A percentile compares a stretch with the other conserved stretches of the same genome.
phyloP scores from a whole-genome alignment of 1,284 basidiomycete genomes.

The Ganoderma meredithae region DNA sequence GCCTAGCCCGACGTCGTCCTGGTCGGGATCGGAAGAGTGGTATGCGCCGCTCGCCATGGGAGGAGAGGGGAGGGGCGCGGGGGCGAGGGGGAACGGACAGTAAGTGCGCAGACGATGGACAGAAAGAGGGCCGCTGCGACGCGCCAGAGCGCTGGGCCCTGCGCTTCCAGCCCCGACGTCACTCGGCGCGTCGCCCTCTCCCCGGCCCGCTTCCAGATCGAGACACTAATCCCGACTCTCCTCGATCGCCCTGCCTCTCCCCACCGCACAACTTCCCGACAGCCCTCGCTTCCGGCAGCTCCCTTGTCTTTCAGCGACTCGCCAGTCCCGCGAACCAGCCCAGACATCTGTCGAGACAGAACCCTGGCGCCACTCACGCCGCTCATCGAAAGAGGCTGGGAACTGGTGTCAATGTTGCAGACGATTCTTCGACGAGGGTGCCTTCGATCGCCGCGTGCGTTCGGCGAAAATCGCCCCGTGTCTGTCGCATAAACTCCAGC shows the following conservation, averaged over 20 bases:
- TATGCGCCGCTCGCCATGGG: slow-evolving; percentile 40
- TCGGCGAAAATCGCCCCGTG: not conserved
- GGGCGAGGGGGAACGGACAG: slow-evolving; percentile 14
- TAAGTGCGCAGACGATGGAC: slow-evolving; percentile 28
- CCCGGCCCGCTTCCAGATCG: not conserved
- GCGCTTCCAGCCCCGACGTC: slow-evolving; percentile 22
- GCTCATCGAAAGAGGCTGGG: not conserved
- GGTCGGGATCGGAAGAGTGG: slow-evolving; percentile 32
- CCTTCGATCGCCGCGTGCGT: slow-evolving; percentile 6
- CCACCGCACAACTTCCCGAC: not conserved
- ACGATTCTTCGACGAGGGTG: slow-evolving; percentile 1
- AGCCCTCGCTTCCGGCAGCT: not conserved
- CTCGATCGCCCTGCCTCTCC: not conserved
- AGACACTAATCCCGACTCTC: not conserved
- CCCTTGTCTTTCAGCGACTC: not conserved
- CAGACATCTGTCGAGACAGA: not conserved
- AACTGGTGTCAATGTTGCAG: not conserved
- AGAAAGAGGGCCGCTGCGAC: slow-evolving; percentile 25
- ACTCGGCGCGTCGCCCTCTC: slow-evolving; percentile 10
- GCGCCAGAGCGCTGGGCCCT: slow-evolving; percentile 15
- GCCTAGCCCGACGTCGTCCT: slow-evolving; percentile 36
- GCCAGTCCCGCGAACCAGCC: not conserved
- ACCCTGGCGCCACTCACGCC: not conserved
- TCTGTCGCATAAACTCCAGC: not conserved
- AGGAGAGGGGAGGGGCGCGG: slow-evolving; percentile 11